Conservation (phyloP, 1,284 basidiomycete species). For the Heterobasidion irregulare region DNA sequence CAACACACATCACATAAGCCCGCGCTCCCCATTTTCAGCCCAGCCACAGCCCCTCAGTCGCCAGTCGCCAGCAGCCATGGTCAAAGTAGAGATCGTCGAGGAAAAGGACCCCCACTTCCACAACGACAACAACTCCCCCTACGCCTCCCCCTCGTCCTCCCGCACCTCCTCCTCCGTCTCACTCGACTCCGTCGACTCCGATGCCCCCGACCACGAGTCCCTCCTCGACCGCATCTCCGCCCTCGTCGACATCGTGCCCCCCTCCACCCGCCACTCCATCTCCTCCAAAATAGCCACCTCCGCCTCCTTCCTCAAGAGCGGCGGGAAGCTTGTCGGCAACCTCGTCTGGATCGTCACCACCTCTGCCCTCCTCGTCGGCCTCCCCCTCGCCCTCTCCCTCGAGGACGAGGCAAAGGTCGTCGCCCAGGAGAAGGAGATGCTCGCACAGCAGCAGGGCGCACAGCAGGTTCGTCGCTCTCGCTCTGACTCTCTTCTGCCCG, state of each 20-base stretch:
- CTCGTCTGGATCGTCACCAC: constrained; percentile 95
- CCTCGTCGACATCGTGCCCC: constrained; percentile 92
- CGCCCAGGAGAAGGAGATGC: constrained; percentile 91
- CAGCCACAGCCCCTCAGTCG: neutral
- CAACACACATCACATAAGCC: neutral
- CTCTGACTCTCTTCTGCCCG: constrained; percentile 6
- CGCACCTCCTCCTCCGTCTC: constrained; percentile 61
- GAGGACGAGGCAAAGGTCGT: constrained; percentile 96
- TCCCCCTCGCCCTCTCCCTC: constrained; percentile 87
- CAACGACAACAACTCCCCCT: constrained; percentile 45
- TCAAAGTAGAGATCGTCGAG: constrained; percentile 80
- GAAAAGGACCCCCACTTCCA: constrained; percentile 49
- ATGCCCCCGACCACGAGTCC: constrained; percentile 69
- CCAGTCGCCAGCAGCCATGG: constrained; percentile 24
- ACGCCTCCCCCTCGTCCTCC: constrained; percentile 58
- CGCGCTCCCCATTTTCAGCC: neutral
- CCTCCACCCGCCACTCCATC: constrained; percentile 77
- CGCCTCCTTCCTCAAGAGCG: constrained; percentile 53
- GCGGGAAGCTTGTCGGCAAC: constrained; percentile 74
- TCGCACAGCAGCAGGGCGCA: constrained; percentile 87
- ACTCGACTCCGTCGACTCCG: constrained; percentile 67
- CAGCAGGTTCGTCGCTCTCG: constrained; percentile 61
- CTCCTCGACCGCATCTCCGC: constrained; percentile 84
- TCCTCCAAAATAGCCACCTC: constrained; percentile 52
- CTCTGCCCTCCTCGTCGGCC: constrained; percentile 85